Conservation (phyloP, 2,329 filamentous ascomycete species). For the Clarireedia sp. region DNA sequence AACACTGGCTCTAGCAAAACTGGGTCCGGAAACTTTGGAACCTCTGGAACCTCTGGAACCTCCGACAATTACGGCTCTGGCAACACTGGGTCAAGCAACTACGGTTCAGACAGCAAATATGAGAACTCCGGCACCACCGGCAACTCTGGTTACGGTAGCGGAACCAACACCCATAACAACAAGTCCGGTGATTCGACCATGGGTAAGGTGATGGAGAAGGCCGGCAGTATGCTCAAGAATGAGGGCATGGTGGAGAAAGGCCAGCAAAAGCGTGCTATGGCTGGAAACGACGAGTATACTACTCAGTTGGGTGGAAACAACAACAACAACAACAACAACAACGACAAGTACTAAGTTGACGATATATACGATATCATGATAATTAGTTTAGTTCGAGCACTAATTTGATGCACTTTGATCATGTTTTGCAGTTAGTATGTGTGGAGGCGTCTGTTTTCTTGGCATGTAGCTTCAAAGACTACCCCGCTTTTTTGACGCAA, state of each 20-base stretch:
- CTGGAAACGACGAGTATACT: constrained; percentile 23
- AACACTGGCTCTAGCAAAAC: constrained; percentile 12
- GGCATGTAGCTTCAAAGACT: too few species aligned
- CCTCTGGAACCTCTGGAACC: too few species aligned
- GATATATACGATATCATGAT: neutral
- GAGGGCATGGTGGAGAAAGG: constrained; percentile 42
- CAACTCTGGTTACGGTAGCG: constrained; percentile 8
- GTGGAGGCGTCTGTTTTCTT: too few species aligned
- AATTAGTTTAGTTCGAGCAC: neutral
- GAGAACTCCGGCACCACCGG: neutral
- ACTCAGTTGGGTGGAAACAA: constrained; percentile 12
- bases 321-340: constrained; percentile 2
- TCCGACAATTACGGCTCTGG: neutral
- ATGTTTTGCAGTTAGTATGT: too few species aligned
- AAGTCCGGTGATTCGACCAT: constrained; percentile 29
- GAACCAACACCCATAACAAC: constrained; percentile 16
- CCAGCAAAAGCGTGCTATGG: constrained; percentile 39
- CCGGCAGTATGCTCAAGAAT: constrained; percentile 41
- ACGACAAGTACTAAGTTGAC: neutral
- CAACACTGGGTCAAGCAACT: constrained; percentile 15
- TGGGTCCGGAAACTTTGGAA: neutral
- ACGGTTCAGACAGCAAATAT: constrained; percentile 8
- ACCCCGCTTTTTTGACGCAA: too few species aligned
- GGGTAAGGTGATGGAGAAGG: constrained; percentile 53
- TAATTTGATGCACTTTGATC: too few species aligned